phyloP scores from a whole-genome alignment of 345 rosid genomes.

The Brassica napus region DNA sequence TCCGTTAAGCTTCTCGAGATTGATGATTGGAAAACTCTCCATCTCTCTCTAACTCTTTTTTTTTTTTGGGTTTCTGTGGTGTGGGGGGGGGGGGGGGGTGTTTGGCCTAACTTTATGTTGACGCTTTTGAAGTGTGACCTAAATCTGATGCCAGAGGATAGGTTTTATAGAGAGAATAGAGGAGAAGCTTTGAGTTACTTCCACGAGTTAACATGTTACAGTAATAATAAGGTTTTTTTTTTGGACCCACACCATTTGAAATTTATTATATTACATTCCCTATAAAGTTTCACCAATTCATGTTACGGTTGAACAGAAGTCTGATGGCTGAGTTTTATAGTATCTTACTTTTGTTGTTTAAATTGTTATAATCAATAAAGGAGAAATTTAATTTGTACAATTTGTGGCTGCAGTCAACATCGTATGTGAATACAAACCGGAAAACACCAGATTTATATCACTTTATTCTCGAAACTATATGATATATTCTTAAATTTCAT shows the following conservation, averaged over 20 bases:
- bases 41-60: constrained; percentile 32
- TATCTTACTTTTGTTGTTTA: neutral
- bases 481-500: neutral
- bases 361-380: neutral
- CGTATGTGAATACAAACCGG: too few relatives aligned
- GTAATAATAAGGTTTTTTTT: constrained; percentile 4
- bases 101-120: constrained; percentile 28
- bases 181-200: constrained; percentile 31
- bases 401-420: neutral
- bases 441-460: too few relatives aligned
- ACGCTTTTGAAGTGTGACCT: constrained; percentile 22
- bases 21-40: constrained; percentile 73
- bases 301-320: constrained; percentile 6
- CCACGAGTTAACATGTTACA: constrained; percentile 26
- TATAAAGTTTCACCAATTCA: neutral
- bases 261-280: neutral
- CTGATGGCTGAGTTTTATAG: constrained; percentile 6
- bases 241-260: constrained; percentile 12
- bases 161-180: constrained; percentile 28
- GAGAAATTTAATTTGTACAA: neutral
- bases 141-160: constrained; percentile 3
- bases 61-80: neutral
- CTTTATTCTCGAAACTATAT: neutral
- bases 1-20: constrained; percentile 66
- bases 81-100: too few relatives aligned